phyloP scores from a whole-genome alignment of 1,284 basidiomycete species.

The Boletellus deceptivus region DNA sequence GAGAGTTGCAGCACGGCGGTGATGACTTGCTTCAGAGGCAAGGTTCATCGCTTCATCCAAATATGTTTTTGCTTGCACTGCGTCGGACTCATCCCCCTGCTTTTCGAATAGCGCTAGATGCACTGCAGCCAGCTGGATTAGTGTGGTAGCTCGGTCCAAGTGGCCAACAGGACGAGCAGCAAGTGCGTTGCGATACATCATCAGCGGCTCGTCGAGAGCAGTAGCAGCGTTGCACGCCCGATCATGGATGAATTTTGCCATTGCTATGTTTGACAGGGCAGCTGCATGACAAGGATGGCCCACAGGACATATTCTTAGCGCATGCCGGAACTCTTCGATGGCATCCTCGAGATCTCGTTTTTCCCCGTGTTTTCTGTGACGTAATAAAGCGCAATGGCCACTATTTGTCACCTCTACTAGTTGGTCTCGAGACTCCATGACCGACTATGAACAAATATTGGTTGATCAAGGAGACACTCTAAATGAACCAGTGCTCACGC shows the following conservation, averaged over 20 bases:
- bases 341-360: slow-evolving; percentile 3
- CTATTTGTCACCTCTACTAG: slow-evolving; percentile 1
- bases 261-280: slow-evolving; percentile 9
- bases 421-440: too few relatives aligned
- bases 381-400: not conserved
- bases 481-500: not conserved
- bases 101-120: not conserved
- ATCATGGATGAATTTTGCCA: not conserved
- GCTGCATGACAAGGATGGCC: slow-evolving; percentile 7
- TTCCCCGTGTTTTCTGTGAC: not conserved
- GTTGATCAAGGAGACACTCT: not conserved
- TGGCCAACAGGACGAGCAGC: not conserved
- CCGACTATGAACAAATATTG: not conserved
- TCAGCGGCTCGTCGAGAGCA: not conserved
- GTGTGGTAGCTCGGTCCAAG: not conserved
- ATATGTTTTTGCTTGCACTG: not conserved
- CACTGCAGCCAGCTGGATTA: not conserved
- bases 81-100: not conserved
- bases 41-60: not conserved
- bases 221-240: not conserved
- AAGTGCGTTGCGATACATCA: not conserved
- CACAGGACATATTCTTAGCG: slow-evolving; percentile 5
- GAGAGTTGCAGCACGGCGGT: not conserved
- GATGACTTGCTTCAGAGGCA: not conserved
- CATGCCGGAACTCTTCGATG: not conserved